Evolutionary conservation across 768 basidiomycete genomes (phyloP), one percentile per base, ranked within the genome.

Genomic region (Tricholoma flavovirens): DNA sequence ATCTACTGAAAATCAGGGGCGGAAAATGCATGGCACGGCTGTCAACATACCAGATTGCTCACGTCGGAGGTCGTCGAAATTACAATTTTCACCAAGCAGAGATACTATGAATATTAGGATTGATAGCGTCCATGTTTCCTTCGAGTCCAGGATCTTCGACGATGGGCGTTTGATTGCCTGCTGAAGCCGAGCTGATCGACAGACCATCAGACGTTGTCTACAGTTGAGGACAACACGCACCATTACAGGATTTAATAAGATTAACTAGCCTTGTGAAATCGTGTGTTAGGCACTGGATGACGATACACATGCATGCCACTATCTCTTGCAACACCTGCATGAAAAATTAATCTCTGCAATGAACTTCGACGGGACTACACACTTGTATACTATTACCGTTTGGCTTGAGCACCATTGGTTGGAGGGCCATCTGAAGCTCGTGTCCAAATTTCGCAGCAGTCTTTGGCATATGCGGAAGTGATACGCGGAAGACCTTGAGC

Each of bases 391-490:
- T 84, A 11, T 86, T 86, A 2, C 79, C 72, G 36, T 79, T 77
- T 0, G 93, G 93, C 64, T 90, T 93, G 62, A 91, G 78, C 40
- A 99, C 87, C 94, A 98, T 94, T 0, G 91, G 90, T 60, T 96
- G 84, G 10, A 98, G 75, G 6, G 84, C 79, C 5, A 76, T 68
- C 62, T 96, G 93, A 15, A 99, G 76, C 52, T 95, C 91, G 36
- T 85, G 81, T 0, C 90, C 93, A 66, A 98, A 98, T 62, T 88
- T 93, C 11, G 82, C 79, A 0, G 92, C 88, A 0, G 92, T 93
- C 72, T 88, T 90, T 0, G 94, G 93, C 87, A 96, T 88, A 59
- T 86, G 80, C 2, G 92, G 91, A 30, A 98, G 86, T 2, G 86
- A 86, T 15, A 81, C 81, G 29, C 90, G 80, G 74, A 97, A 98